Evolutionary conservation across 2,329 filamentous ascomycete genomes (phyloP).

Genomic region (Aureobasidium sp.): DNA sequence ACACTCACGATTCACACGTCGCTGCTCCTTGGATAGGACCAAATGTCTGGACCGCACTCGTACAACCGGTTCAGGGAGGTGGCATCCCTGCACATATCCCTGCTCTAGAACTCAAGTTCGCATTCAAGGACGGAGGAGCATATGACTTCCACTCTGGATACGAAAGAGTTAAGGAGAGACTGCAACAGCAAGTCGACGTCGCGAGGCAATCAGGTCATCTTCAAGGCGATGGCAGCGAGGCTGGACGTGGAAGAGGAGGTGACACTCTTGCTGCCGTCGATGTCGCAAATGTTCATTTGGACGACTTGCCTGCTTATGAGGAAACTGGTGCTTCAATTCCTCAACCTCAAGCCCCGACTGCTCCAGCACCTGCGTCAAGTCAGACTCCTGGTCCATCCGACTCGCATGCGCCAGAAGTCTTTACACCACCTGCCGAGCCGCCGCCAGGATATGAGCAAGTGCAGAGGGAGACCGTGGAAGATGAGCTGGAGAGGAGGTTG

Average conservation of each 20-base stretch:
- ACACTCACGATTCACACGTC: constrained; percentile 78
- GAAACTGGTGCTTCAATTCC: constrained; percentile 36
- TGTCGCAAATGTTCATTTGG: constrained; percentile 63
- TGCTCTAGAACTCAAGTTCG: constrained; percentile 72
- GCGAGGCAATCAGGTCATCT: constrained; percentile 55
- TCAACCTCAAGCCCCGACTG: constrained; percentile 26
- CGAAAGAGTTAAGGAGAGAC: constrained; percentile 74
- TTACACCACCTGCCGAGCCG: constrained; percentile 59
- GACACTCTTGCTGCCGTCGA: constrained; percentile 45
- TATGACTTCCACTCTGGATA: constrained; percentile 82
- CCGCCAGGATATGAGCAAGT: constrained; percentile 90
- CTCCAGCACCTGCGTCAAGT: not conserved
- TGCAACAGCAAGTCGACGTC: constrained; percentile 72
- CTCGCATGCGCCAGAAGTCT: constrained; percentile 20
- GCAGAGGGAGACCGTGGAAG: constrained; percentile 70
- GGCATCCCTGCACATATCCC: constrained; percentile 69
- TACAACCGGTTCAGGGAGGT: constrained; percentile 75
- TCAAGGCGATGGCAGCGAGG: constrained; percentile 36
- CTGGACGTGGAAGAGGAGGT: constrained; percentile 28
- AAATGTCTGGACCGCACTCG: constrained; percentile 77
- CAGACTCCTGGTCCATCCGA: not conserved
- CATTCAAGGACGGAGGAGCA: constrained; percentile 91
- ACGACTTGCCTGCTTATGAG: constrained; percentile 84
- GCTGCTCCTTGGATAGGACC: constrained; percentile 86
- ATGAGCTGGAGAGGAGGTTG: constrained; percentile 56